These are phyloP conservation scores for Diaporthe batatas DNA, from an alignment of 2,329 filamentous ascomycete species.

Conservation along the genomic window DNA sequence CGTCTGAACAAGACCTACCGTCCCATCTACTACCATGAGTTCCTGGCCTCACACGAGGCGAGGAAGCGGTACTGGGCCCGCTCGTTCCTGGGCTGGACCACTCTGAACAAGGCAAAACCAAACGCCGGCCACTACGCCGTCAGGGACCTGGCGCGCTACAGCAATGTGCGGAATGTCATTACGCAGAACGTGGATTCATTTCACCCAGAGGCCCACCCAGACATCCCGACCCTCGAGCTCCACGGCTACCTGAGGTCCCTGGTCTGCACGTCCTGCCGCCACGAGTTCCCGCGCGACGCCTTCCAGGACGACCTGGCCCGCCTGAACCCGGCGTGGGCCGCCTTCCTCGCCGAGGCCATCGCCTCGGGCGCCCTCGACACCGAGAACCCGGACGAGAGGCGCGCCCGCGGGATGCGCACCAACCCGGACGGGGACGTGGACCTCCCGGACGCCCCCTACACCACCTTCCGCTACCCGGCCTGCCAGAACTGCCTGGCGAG, in stretches of 20 bases:
- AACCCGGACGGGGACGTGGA: constrained; percentile 98
- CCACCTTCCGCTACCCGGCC: constrained; percentile 89
- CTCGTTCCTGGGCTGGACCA: constrained; percentile 93
- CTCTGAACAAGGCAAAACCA: constrained; percentile 80
- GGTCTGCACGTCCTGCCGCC: constrained; percentile 83
- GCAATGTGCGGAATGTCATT: constrained; percentile 81
- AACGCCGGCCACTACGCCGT: constrained; percentile 86
- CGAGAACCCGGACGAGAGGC: constrained; percentile 79
- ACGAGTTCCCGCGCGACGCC: constrained; percentile 75
- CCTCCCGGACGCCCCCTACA: constrained; percentile 87
- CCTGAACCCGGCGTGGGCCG: constrained; percentile 89
- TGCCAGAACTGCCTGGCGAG: constrained; percentile 83
- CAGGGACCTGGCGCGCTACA: constrained; percentile 76
- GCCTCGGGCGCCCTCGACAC: constrained; percentile 81
- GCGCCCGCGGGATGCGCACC: constrained; percentile 78
- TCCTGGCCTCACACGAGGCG: constrained; percentile 82
- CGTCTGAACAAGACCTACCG: constrained; percentile 90
- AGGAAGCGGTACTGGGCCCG: constrained; percentile 96
- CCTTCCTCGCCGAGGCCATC: constrained; percentile 79
- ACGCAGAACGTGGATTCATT: constrained; percentile 99
- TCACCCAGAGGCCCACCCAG: constrained; percentile 82
- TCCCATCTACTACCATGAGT: constrained; percentile 95
- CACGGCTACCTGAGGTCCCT: constrained; percentile 90
- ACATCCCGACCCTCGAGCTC: constrained; percentile 82
- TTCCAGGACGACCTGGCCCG: constrained; percentile 83